Evolutionary conservation across 1,284 basidiomycete genomes (phyloP).

Genomic region (Naganishia cerealis): DNA sequence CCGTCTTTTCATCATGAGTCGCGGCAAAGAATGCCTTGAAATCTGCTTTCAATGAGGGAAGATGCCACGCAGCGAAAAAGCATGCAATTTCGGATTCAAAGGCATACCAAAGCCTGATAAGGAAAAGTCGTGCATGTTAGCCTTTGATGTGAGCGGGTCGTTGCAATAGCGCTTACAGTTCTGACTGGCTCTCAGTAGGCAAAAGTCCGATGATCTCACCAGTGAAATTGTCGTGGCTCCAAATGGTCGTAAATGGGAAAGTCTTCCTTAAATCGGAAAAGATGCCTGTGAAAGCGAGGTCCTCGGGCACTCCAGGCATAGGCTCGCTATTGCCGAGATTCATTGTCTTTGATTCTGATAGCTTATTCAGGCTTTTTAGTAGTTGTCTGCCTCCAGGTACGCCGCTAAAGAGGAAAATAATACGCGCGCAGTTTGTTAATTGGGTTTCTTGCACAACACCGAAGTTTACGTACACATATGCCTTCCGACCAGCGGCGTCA

Average conservation of each 20-base stretch:
- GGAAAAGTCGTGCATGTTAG: background rate
- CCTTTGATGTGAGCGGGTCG: background rate
- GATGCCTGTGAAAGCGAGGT: constrained; percentile 50
- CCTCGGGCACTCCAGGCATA: constrained; percentile 45
- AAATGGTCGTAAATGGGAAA: constrained; percentile 55
- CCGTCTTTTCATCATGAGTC: constrained; percentile 43
- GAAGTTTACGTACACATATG: constrained; percentile 32
- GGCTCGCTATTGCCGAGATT: constrained; percentile 37
- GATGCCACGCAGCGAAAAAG: constrained; percentile 50
- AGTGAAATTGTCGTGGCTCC: constrained; percentile 54
- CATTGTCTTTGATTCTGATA: constrained; percentile 37
- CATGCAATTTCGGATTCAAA: constrained; percentile 48
- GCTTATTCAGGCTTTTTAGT: constrained; percentile 29
- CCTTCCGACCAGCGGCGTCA: constrained; percentile 30
- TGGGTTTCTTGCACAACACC: too few relatives aligned
- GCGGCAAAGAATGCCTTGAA: constrained; percentile 48
- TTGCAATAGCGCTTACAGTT: constrained; percentile 40
- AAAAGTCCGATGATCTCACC: constrained; percentile 52
- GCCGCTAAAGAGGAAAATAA: constrained; percentile 12
- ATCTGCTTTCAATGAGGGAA: constrained; percentile 47
- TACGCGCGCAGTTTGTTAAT: background rate
- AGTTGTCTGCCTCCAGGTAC: constrained; percentile 34
- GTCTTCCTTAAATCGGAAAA: constrained; percentile 52
- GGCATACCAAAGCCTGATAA: constrained; percentile 41
- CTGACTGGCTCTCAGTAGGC: constrained; percentile 47